Evolutionary conservation across 371 early-diverging fungal genomes (phyloP).

Genomic region (Saksenaea vasiformis): DNA sequence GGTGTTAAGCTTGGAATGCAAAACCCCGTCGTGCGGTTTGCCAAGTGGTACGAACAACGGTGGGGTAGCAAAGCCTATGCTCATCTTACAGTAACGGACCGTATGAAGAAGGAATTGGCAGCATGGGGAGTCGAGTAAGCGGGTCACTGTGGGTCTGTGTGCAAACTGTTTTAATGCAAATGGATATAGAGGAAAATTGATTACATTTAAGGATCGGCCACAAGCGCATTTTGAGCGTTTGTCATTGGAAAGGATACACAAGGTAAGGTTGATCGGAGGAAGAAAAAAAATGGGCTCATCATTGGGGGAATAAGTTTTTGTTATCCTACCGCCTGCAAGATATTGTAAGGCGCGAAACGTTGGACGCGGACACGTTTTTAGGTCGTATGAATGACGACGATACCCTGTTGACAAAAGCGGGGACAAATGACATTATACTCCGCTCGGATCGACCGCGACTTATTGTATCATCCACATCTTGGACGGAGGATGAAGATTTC

Average conservation of each 20-base stretch:
- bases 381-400: conserved; percentile 23
- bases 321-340: conserved; percentile 38
- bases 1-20: conserved; percentile 66
- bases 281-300: background rate
- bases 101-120: conserved; percentile 76
- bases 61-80: conserved; percentile 76
- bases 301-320: conserved; percentile 29
- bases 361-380: conserved; percentile 24
- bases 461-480: conserved; percentile 90
- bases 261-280: conserved; percentile 42
- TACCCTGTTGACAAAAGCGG: conserved; percentile 48
- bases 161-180: background rate
- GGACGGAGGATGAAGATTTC: conserved; percentile 98
- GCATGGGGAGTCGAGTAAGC: conserved; percentile 62
- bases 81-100: conserved; percentile 87
- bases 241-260: conserved; percentile 54
- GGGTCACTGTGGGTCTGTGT: background rate
- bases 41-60: conserved; percentile 72
- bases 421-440: conserved; percentile 27
- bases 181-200: conserved; percentile 55
- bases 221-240: conserved; percentile 69
- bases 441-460: conserved; percentile 66
- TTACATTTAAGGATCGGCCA: conserved; percentile 76
- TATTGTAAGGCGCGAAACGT: conserved; percentile 38
- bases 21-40: conserved; percentile 61